Percentiles rank a stretch among this genome's conserved stretches.
Conservation (phyloP, 1,139 yeast genomes). For the Nakaseomyces glabratus region DNA sequence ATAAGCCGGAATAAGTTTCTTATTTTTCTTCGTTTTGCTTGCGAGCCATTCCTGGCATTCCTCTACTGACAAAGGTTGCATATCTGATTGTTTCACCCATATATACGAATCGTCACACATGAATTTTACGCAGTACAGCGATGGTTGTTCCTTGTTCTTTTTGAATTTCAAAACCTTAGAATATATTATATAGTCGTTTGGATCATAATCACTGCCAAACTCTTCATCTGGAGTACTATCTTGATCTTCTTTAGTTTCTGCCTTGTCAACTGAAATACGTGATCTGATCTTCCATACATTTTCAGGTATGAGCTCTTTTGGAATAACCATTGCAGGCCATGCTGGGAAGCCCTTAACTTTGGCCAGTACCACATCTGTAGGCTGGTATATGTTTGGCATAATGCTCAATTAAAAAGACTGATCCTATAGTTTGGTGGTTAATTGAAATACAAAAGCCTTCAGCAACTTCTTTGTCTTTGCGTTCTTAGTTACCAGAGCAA, state of each 20-base stretch:
- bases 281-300: constrained; percentile 43
- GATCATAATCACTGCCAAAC: constrained; percentile 14
- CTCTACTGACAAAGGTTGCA: constrained; percentile 16
- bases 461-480: too few relatives aligned
- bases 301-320: constrained; percentile 46
- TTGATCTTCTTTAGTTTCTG: constrained; percentile 19
- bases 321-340: constrained; percentile 77
- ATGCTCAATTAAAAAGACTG: too few relatives aligned
- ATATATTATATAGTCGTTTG: constrained; percentile 22
- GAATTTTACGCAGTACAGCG: constrained; percentile 28
- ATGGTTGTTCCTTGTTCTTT: constrained; percentile 16
- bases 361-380: constrained; percentile 47
- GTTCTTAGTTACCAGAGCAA: too few relatives aligned
- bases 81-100: constrained; percentile 26
- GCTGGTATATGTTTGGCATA: constrained; percentile 20
- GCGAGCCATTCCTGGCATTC: constrained; percentile 24
- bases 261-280: constrained; percentile 13
- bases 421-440: too few relatives aligned
- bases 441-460: too few relatives aligned
- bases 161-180: constrained; percentile 23
- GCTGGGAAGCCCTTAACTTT: constrained; percentile 73
- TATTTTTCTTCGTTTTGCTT: constrained; percentile 17
- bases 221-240: constrained; percentile 20
- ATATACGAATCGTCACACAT: constrained; percentile 29
- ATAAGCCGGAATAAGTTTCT: constrained; percentile 28